Evolutionary conservation across 1,284 basidiomycete species (phyloP), one percentile per base, ranked within the genome.

Genomic region (Ceratobasidium theobromae): DNA sequence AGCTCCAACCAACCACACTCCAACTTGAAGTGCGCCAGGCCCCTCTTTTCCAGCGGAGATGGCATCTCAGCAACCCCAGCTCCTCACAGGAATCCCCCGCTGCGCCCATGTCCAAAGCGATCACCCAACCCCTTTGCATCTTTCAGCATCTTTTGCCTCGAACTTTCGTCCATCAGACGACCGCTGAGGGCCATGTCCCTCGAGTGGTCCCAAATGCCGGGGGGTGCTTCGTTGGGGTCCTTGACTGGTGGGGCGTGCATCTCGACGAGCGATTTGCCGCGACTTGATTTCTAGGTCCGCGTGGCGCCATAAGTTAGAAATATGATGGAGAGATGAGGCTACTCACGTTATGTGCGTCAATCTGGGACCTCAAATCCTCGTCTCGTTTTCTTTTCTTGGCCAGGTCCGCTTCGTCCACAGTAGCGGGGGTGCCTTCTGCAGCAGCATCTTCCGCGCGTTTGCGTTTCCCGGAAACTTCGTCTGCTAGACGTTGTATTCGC

Each of bases 101-200:
- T 57, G 65, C 75, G 77, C 21, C 77, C 74, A 69, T 77, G 76
- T 6, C 90, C 89, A 74, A 95, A 95, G 52, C 92, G 79, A 73
- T 93, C 90, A 41, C 88, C 86, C 25, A 95, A 79, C 4, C 86
- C 84, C 70, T 83, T 85, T 11, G 93, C 87, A 68, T 95, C 93
- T 58, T 81, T 82, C 71, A 97, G 82, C 76, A 93, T 82, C 72
- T 86, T 86, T 62, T 82, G 80, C 65, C 94, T 81, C 74, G 90
- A 86, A 66, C 81, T 82, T 70, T 95, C 93, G 71, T 90, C 91
- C 87, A 97, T 87, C 40, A 95, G 77, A 55, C 90, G 79, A 4
- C 94, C 94, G 3, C 86, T 86, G 12, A 95, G 73, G 2, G 83
- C 84, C 92, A 97, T 95, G 76, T 95, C 92, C 23, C 91, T 80